phyloP scores from a whole-genome alignment of 805 yeast species.

The Scheffersomyces spartinae region DNA sequence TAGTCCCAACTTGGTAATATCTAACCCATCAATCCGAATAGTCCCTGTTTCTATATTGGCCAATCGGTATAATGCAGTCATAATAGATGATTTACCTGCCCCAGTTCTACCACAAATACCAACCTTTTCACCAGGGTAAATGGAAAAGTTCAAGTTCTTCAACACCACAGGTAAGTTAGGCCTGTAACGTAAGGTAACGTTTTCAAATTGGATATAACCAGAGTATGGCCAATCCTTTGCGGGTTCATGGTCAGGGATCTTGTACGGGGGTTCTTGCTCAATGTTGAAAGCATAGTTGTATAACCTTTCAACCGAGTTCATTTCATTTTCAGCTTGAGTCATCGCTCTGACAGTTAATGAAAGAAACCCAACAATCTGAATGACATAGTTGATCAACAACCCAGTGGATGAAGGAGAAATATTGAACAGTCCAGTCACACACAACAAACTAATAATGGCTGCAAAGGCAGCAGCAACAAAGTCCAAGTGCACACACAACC shows the following conservation, averaged over 20 bases:
- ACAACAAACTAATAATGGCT: slow-evolving; percentile 17
- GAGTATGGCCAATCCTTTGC: slow-evolving; percentile 9
- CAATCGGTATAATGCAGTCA: slow-evolving; percentile 10
- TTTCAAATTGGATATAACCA: slow-evolving; percentile 9
- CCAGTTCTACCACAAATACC: slow-evolving; percentile 13
- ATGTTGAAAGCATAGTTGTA: slow-evolving; percentile 18
- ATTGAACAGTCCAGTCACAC: slow-evolving; percentile 22
- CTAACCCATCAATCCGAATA: slow-evolving; percentile 10
- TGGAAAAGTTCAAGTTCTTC: slow-evolving; percentile 9
- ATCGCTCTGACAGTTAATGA: slow-evolving; percentile 21
- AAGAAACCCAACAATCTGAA: slow-evolving; percentile 24
- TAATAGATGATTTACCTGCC: slow-evolving; percentile 11
- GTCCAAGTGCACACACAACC: slow-evolving; percentile 24
- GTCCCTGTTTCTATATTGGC: slow-evolving; percentile 8
- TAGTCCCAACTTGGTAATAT: slow-evolving; percentile 7
- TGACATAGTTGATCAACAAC: slow-evolving; percentile 22
- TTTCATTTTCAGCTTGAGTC: slow-evolving; percentile 29
- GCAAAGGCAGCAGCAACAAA: slow-evolving; percentile 19
- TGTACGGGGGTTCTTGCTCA: slow-evolving; percentile 21
- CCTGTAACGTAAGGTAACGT: slow-evolving; percentile 9
- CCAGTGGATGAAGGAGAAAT: slow-evolving; percentile 26
- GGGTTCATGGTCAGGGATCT: slow-evolving; percentile 5
- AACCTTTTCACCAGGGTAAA: slow-evolving; percentile 10
- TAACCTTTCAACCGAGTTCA: slow-evolving; percentile 29
- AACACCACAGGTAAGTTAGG: slow-evolving; percentile 9